Evolutionary conservation across 257 asterid genomes (phyloP).

Genomic region (Salvia hispanica): DNA sequence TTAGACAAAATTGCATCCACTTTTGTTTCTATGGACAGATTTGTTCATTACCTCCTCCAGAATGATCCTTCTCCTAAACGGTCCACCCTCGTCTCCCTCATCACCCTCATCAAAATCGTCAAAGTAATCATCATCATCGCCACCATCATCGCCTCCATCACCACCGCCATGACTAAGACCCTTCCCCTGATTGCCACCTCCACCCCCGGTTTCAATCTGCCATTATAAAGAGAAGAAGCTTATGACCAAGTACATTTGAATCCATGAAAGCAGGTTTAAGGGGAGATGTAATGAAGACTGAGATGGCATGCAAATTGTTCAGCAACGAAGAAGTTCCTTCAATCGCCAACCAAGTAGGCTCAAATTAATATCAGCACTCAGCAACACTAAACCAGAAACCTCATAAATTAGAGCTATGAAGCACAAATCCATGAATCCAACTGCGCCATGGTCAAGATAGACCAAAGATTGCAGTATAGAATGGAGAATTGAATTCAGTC

Average conservation of each 20-base stretch:
- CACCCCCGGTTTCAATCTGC: slow-evolving; percentile 88
- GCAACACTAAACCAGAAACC: neutral
- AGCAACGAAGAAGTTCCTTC: neutral
- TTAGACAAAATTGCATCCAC: neutral
- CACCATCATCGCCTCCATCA: slow-evolving; percentile 97
- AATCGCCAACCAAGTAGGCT: neutral
- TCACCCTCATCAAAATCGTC: slow-evolving; percentile 96
- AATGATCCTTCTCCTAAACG: slow-evolving; percentile 79
- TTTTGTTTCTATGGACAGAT: slow-evolving; percentile 9
- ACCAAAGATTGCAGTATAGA: neutral
- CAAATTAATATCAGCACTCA: slow-evolving; percentile 10
- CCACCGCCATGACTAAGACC: slow-evolving; percentile 90
- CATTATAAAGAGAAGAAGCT: slow-evolving; percentile 27
- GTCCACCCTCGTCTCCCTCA: slow-evolving; percentile 96
- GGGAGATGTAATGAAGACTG: neutral
- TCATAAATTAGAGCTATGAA: neutral
- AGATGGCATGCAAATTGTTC: slow-evolving; percentile 15
- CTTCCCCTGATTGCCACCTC: slow-evolving; percentile 92
- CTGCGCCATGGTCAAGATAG: slow-evolving; percentile 16
- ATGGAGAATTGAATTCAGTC: slow-evolving; percentile 2
- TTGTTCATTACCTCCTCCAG: slow-evolving; percentile 71
- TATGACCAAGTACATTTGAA: slow-evolving; percentile 6
- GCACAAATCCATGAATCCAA: slow-evolving; percentile 17
- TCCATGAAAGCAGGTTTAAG: slow-evolving; percentile 2
- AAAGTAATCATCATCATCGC: slow-evolving; percentile 98